Evolutionary conservation across 192 early-diverging fungal species (phyloP).

Genomic region (Umbelopsis sp.): DNA sequence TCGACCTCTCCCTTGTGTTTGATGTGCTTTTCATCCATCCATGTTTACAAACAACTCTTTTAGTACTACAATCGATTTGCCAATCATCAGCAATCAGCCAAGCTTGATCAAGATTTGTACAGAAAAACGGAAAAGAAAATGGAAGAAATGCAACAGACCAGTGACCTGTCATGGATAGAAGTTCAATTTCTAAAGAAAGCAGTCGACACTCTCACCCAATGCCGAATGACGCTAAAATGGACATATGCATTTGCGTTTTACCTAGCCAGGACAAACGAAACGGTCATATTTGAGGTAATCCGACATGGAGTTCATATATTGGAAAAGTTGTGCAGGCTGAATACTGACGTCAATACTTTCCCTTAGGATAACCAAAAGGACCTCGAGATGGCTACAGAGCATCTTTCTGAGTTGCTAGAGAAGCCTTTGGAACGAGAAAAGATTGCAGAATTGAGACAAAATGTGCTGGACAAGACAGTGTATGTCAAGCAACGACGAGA

Average conservation of each 20-base stretch:
- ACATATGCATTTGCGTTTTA: conserved; percentile 98
- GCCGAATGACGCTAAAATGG: conserved; percentile 96
- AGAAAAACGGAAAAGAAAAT: conserved; percentile 92
- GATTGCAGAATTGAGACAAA: conserved; percentile 80
- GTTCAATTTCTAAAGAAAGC: conserved; percentile 96
- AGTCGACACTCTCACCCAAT: conserved; percentile 84
- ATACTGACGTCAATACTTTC: not conserved
- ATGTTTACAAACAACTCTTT: no score
- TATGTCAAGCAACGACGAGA: conserved; percentile 90
- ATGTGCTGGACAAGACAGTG: conserved; percentile 90
- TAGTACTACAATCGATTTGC: conserved; percentile 97
- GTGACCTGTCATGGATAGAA: conserved; percentile 96
- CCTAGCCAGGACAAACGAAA: conserved; percentile 81
- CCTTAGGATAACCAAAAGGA: conserved; percentile 89
- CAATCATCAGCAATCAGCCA: conserved; percentile 96
- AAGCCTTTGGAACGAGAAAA: conserved; percentile 74
- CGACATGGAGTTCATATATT: not conserved
- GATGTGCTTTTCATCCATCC: not conserved
- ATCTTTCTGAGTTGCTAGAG: conserved; percentile 90
- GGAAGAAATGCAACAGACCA: conserved; percentile 92
- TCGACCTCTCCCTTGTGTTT: not conserved
- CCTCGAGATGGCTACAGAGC: conserved; percentile 97
- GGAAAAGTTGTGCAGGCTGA: not conserved
- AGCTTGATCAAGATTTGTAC: conserved; percentile 78
- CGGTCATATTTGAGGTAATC: conserved; percentile 81